These are phyloP conservation scores for Monilinia laxa DNA, from an alignment of 2,329 filamentous ascomycete genomes.

Conservation along the genomic window DNA sequence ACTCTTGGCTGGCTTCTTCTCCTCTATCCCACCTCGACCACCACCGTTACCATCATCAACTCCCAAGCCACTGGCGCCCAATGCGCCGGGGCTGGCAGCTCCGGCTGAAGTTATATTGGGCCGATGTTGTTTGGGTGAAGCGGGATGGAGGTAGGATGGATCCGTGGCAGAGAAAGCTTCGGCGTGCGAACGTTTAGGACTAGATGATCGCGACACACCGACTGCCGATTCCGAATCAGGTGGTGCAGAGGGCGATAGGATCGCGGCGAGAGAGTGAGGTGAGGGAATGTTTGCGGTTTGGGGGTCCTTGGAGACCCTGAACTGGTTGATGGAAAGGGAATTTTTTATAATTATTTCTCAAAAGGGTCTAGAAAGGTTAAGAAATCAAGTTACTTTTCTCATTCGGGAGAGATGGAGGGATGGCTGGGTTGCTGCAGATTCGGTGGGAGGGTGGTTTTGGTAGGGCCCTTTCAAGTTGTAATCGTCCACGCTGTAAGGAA, in stretches of 20 bases:
- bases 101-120: conserved; percentile 33
- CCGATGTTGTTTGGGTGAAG: conserved; percentile 36
- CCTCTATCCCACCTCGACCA: conserved; percentile 43
- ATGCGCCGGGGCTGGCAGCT: conserved; percentile 31
- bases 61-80: conserved; percentile 35
- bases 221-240: conserved; percentile 29
- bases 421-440: conserved; percentile 23
- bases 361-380: conserved; percentile 18
- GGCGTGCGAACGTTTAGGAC: conserved; percentile 40
- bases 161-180: conserved; percentile 38
- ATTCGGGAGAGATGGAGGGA: conserved; percentile 15
- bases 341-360: conserved; percentile 14
- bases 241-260: conserved; percentile 40
- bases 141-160: conserved; percentile 36
- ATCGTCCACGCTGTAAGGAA: conserved; percentile 21
- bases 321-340: not conserved
- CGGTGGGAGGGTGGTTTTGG: conserved; percentile 10
- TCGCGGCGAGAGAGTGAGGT: conserved; percentile 41
- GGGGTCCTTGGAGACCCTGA: conserved; percentile 34
- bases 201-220: conserved; percentile 34
- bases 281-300: conserved; percentile 42
- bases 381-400: conserved; percentile 18
- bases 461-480: conserved; percentile 12
- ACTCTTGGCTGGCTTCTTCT: conserved; percentile 43
- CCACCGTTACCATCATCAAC: conserved; percentile 36